phyloP scores from a whole-genome alignment of 129 eudicot genomes.

The Cynara cardunculus region DNA sequence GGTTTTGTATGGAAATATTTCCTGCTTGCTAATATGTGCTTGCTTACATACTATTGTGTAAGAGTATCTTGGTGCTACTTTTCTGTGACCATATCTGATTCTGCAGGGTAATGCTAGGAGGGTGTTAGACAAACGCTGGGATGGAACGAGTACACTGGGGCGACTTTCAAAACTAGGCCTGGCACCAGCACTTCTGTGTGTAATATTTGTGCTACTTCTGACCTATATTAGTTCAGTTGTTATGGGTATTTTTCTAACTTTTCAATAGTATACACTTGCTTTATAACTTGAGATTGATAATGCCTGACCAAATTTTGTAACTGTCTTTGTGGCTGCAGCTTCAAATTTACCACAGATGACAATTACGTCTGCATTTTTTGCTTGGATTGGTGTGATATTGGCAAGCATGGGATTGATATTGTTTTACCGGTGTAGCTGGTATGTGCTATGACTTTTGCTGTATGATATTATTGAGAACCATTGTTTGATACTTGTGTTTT shows the following conservation, averaged over 20 bases:
- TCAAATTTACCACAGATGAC: slow-evolving; percentile 73
- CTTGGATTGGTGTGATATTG: slow-evolving; percentile 83
- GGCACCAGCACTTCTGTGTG: slow-evolving; percentile 90
- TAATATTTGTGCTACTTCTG: slow-evolving; percentile 66
- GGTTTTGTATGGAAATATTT: too few species aligned
- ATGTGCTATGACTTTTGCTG: slow-evolving; percentile 8
- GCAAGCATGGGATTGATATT: slow-evolving; percentile 68
- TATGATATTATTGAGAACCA: background rate
- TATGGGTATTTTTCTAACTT: slow-evolving; percentile 48
- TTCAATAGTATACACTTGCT: background rate
- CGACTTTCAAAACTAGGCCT: slow-evolving; percentile 81
- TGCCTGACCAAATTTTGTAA: background rate
- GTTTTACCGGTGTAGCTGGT: slow-evolving; percentile 94
- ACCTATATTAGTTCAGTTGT: slow-evolving; percentile 75
- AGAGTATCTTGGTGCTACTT: background rate
- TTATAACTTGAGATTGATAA: background rate
- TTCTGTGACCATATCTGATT: slow-evolving; percentile 10
- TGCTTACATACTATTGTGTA: background rate
- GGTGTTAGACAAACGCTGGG: slow-evolving; percentile 79
- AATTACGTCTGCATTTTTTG: slow-evolving; percentile 66
- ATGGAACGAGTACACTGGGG: slow-evolving; percentile 61
- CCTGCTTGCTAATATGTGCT: background rate
- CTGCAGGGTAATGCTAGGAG: slow-evolving; percentile 91
- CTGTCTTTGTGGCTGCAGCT: slow-evolving; percentile 38
- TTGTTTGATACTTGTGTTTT: background rate